Evolutionary conservation across 495 filamentous ascomycete species (phyloP), one percentile per base, ranked within the genome.

Genomic region (Penicillium cosmopolitanum): DNA sequence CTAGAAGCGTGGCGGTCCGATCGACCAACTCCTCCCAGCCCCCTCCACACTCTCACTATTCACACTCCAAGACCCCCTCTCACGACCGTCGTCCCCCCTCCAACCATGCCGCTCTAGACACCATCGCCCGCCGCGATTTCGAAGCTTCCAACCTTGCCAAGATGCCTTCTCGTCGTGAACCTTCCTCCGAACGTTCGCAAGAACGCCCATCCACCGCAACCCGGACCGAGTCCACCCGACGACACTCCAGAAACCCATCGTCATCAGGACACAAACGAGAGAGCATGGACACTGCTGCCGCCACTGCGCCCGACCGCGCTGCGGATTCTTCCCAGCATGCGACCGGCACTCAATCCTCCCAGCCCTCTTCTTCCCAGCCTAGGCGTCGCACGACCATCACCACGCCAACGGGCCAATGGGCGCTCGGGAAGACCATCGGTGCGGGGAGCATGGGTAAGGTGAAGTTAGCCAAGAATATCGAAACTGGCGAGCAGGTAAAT

Each of bases 361-460:
- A 73, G 13, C 50, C 61, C 23, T 65, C 74, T 65, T 65, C 80
- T 65, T 74, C 80, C 65, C 75, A 83, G 66, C 72, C 83, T 33
- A 85, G 87, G 59, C 86, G 92, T 62, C 85, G 93, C 58, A 95
- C 91, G 36, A 91, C 90, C 43, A 91, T 96, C 65, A 87, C 86
- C 34, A 91, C 92, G 5, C 85, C 85, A 28, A 91, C 91, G 2
- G 93, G 93, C 43, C 85, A 91, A 76, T 99, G 93, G 90, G 83
- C 90, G 25, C 81, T 99, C 50, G 95, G 94, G 19, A 98, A 99
- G 80, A 99, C 95, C 3, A 95, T 99, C 58, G 95, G 95, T 48
- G 92, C 93, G 55, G 95, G 95, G 11, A 97, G 94, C 71, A 99
- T 99, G 95, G 92, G 92, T 25, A 96, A 96, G 73, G 92, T 96